Evolutionary conservation across 352 stramenopile genomes (phyloP), one percentile per base, ranked within the genome.

Genomic region (Globisporangium cystogenes): DNA sequence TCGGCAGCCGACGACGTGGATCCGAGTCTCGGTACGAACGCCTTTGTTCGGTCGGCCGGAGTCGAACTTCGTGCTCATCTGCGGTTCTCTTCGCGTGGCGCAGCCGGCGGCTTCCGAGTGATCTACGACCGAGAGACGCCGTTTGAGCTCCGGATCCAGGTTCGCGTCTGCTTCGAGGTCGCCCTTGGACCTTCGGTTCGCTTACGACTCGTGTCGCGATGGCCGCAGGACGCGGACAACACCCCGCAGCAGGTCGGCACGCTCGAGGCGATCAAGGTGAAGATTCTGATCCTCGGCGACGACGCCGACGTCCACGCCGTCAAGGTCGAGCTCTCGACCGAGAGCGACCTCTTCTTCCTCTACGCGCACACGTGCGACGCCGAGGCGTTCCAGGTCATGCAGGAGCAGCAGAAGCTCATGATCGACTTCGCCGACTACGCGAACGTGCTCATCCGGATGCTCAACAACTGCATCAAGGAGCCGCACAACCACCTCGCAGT

Each of bases 391-490:
- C 75, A 86, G 43, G 65, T 81, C 11, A 96, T 98, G 74, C 90
- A 97, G 58, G 89, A 98, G 52, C 85, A 97, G 62, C 92, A 98
- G 57, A 97, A 97, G 57, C 85, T 98, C 43, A 97, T 97, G 87
- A 89, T 98, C 46, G 92, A 98, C 47, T 98, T 98, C 59, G 69
- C 78, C 14, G 91, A 98, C 63, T 98, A 97, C 65, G 79, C 89
- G 18, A 96, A 95, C 53, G 87, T 98, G 41, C 75, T 98, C 36
- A 96, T 96, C 48, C 80, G 90, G 23, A 97, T 97, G 90, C 85
- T 98, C 26, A 98, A 97, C 72, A 96, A 96, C 62, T 97, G 91
- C 66, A 98, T 98, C 65, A 95, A 96, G 56, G 90, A 98, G 62
- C 90, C 92, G 3, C 87, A 98, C 65, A 97, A 90, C 62, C 87